Evolutionary conservation across 768 basidiomycete species (phyloP), one percentile per base, ranked within the genome.

Genomic region (Boletus sensibilis): DNA sequence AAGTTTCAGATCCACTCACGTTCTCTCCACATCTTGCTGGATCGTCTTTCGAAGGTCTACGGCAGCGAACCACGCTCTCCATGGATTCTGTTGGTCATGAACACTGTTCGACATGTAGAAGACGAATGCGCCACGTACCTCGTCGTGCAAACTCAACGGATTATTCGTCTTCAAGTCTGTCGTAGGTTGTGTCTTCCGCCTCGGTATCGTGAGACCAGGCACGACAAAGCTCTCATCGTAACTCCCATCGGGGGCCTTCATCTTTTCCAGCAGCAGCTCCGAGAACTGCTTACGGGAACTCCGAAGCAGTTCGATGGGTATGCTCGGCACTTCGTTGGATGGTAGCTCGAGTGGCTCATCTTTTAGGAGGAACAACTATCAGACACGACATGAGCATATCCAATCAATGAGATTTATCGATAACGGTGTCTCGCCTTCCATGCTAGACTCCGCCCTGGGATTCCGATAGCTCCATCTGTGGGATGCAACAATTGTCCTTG

Each of bases 11-110:
- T 27, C 54, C 38, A 77, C 92, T 72, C 72, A 94, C 87, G 97
- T 98, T 65, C 97, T 80, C 64, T 97, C 93, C 0, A 99, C 97
- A 67, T 99, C 97, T 72, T 97, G 93, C 38, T 84, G 74, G 46
- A 99, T 97, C 13, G 85, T 91, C 68, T 88, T 94, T 35, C 94
- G 81, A 38, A 98, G 76, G 56, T 98, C 97, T 18, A 94, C 80
- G 39, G 93, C 83, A 29, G 85, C 78, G 71, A 98, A 99, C 92
- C 94, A 98, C 45, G 85, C 83, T 63, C 85, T 89, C 97, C 97
- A 99, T 11, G 95, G 95, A 72, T 95, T 97, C 86, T 95, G 45
- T 61, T 13, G 43, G 21, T 5, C 12, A 42, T 57, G 49, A 56
- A 47, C 10, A 18, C 42, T 9, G n/a, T 18, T 21, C 2, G 16